phyloP scores from a whole-genome alignment of 805 yeast genomes.

The Hanseniaspora jakobsenii region DNA sequence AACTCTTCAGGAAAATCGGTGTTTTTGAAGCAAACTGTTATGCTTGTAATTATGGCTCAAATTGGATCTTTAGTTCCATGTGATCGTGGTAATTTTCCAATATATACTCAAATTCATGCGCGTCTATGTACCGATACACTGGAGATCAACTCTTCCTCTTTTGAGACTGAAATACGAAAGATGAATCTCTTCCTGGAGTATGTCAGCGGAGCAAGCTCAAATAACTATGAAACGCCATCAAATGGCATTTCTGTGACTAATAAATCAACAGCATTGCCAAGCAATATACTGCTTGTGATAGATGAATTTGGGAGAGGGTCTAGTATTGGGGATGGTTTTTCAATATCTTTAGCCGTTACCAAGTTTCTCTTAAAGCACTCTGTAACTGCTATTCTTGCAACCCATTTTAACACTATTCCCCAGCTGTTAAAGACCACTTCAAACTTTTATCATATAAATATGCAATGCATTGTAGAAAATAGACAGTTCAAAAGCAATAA shows the following conservation, averaged over 20 bases:
- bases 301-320: slow-evolving; percentile 51
- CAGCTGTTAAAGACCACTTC: slow-evolving; percentile 26
- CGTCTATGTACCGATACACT: slow-evolving; percentile 30
- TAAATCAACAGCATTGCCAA: no score
- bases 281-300: slow-evolving; percentile 35
- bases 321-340: slow-evolving; percentile 40
- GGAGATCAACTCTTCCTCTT: slow-evolving; percentile 32
- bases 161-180: slow-evolving; percentile 38
- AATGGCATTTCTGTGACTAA: no score
- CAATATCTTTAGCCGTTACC: slow-evolving; percentile 37
- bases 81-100: slow-evolving; percentile 32
- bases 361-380: slow-evolving; percentile 28
- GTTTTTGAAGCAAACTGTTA: slow-evolving; percentile 41
- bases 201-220: no score
- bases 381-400: slow-evolving; percentile 31
- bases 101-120: slow-evolving; percentile 31
- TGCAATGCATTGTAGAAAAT: no score
- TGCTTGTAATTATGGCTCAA: slow-evolving; percentile 42
- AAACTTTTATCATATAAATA: slow-evolving; percentile 31
- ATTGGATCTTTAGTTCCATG: slow-evolving; percentile 45
- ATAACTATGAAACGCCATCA: slow-evolving; percentile 17
- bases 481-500: no score
- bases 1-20: slow-evolving; percentile 57
- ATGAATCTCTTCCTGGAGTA: slow-evolving; percentile 35
- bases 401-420: slow-evolving; percentile 37